phyloP scores from a whole-genome alignment of 176 grass and related monocot genomes.

The Canna indica region DNA sequence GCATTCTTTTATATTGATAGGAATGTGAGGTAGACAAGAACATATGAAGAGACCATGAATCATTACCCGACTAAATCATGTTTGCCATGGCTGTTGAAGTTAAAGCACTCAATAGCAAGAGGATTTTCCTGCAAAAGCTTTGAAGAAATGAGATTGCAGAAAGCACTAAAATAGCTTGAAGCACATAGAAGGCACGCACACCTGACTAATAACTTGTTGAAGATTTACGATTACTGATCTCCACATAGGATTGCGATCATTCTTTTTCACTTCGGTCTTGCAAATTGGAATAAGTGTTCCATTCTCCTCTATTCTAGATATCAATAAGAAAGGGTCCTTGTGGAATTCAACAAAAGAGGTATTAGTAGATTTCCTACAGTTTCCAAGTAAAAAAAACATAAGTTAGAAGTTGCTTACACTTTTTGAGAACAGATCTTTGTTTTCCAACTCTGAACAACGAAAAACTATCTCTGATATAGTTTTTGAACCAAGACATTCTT shows the following conservation, averaged over 20 bases:
- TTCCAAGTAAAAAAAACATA: background rate
- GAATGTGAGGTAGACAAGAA: constrained; percentile 9
- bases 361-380: constrained; percentile 17
- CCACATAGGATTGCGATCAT: constrained; percentile 92
- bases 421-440: constrained; percentile 96
- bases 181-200: constrained; percentile 32
- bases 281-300: constrained; percentile 80
- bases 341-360: constrained; percentile 22
- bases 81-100: constrained; percentile 85
- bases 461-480: constrained; percentile 85
- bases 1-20: background rate
- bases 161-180: constrained; percentile 2
- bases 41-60: constrained; percentile 13
- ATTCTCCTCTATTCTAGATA: constrained; percentile 77
- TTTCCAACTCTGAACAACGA: constrained; percentile 73
- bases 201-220: constrained; percentile 93
- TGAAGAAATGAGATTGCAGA: background rate
- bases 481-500: constrained; percentile 85
- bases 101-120: constrained; percentile 88
- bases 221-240: constrained; percentile 80
- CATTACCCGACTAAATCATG: constrained; percentile 95
- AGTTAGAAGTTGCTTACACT: constrained; percentile 45
- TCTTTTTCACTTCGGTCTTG: constrained; percentile 99
- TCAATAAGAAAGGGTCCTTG: constrained; percentile 90
- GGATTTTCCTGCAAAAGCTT: constrained; percentile 72